Percentiles rank a stretch among this genome's conserved stretches.
phyloP scores from a whole-genome alignment of 768 basidiomycete genomes.

The Rhodosporidiobolus odoratus region DNA sequence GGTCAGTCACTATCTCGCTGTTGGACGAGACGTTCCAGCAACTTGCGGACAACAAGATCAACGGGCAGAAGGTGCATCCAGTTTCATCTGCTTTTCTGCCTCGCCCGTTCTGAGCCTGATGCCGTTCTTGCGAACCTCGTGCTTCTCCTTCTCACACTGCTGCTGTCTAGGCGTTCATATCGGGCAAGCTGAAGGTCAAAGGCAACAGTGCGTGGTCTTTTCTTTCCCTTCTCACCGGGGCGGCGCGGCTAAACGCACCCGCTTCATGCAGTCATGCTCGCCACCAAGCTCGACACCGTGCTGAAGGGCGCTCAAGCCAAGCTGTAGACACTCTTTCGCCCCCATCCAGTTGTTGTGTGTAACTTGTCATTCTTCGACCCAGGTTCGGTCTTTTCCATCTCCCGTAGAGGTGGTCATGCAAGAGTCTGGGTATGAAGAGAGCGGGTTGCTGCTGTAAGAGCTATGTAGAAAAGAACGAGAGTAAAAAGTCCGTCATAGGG shows the following conservation, averaged over 20 bases:
- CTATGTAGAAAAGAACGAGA: background rate
- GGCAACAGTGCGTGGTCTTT: slow-evolving; percentile 56
- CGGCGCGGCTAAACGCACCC: background rate
- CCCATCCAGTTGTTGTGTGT: background rate
- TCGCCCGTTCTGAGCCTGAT: no score
- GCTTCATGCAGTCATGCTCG: slow-evolving; percentile 61
- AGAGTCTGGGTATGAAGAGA: no score
- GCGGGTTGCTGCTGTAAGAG: no score
- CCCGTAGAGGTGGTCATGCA: no score
- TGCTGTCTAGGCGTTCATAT: slow-evolving; percentile 23
- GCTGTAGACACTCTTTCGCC: slow-evolving; percentile 1
- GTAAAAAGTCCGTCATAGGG: background rate
- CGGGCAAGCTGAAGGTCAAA: slow-evolving; percentile 51
- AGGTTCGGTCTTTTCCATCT: no score
- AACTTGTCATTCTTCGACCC: no score
- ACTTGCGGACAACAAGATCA: slow-evolving; percentile 71
- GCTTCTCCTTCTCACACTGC: background rate
- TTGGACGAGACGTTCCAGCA: slow-evolving; percentile 45
- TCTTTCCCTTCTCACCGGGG: background rate
- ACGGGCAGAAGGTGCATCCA: slow-evolving; percentile 74
- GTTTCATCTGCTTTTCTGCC: no score
- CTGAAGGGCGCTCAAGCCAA: slow-evolving; percentile 54
- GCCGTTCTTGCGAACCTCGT: background rate
- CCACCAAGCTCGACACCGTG: slow-evolving; percentile 78
- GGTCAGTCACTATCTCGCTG: slow-evolving; percentile 31